A percentile compares a stretch with the other conserved stretches of the same genome.
Conservation (phyloP, 169 alveolate genomes). For the Plasmodium malariae region DNA sequence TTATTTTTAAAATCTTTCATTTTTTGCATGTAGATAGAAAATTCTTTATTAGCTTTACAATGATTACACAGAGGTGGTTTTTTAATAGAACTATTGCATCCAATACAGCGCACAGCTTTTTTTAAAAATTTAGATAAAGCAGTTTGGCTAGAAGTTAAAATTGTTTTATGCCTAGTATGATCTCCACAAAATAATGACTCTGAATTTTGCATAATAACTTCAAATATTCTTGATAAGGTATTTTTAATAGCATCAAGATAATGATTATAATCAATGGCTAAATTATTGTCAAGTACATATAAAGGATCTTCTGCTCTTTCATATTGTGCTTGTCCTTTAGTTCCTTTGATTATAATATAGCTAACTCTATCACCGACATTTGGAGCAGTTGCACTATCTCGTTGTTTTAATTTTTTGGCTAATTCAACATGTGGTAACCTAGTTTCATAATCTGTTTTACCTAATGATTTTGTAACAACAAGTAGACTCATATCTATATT, state of each 20-base stretch:
- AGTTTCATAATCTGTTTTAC: conserved; percentile 94
- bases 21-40: conserved; percentile 85
- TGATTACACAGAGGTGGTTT: conserved; percentile 84
- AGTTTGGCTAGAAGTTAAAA: conserved; percentile 82
- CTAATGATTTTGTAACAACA: conserved; percentile 98
- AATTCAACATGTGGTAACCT: conserved; percentile 99
- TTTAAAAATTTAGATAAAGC: conserved; percentile 93
- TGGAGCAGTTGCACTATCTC: conserved; percentile 97
- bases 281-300: conserved; percentile 95
- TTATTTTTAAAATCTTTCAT: conserved; percentile 88
- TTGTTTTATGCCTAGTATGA: conserved; percentile 79
- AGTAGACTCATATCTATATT: conserved; percentile 97
- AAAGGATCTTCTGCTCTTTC: conserved; percentile 99
- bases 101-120: conserved; percentile 93
- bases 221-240: conserved; percentile 94
- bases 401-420: conserved; percentile 96
- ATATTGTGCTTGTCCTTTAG: conserved; percentile 95
- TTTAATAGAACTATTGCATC: conserved; percentile 92
- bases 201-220: conserved; percentile 93
- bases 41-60: conserved; percentile 81
- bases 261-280: conserved; percentile 98
- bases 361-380: conserved; percentile 99
- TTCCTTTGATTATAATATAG: conserved; percentile 95
- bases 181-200: conserved; percentile 91
- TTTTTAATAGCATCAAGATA: conserved; percentile 96